Base-by-base conservation (phyloP, 805 yeast genomes). In the Sporopachydermia lactativora region DNA sequence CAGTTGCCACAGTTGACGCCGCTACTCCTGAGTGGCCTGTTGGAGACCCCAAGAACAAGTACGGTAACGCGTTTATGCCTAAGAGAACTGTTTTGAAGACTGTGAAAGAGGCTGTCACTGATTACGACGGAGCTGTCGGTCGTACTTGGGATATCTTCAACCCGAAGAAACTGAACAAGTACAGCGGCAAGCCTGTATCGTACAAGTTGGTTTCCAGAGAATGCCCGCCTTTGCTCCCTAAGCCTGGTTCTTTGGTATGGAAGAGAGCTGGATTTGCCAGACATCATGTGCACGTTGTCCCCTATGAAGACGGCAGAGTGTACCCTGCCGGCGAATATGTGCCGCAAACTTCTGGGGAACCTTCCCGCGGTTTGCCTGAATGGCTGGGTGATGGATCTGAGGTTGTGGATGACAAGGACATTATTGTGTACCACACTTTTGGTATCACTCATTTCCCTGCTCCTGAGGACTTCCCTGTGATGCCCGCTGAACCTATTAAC, bases 391-490 rank as follows among this genome's bases (percentile, higher is more conserved):
- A 55, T 36, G 58, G 59, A 19, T 39, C 49, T 13, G 60, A 47
- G 4, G 39, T 37, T 8, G 45, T 54, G 36, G 50, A 56, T 24
- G 76, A 80, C 63, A 76, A 83, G 34, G 92, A 82, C 56, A 70
- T 81, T 45, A 70, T 81, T 41, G 62, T 77, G 52, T 82, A 75
- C 76, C 88, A 81, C 60, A 81, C 89, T 18, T 81, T 82, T 53
- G 92, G 92, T 52, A 73, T 81, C 49, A 76, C 89, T 24, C 94
- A 81, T 58, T 77, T 81, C 73, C 94, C 94, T 44, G 78, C 88
- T 11, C 89, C 92, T 44, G 92, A 81, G 64, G 94, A 81, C 60
- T 81, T 81, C 78, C 92, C 92, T 43, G 72, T 81, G 47, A 81
- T 81, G 92, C 92, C 92, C 38, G 80, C 85, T 39, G 94, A 81